phyloP scores from a whole-genome alignment of 2,329 filamentous ascomycete species.

The Penicillium sp. region DNA sequence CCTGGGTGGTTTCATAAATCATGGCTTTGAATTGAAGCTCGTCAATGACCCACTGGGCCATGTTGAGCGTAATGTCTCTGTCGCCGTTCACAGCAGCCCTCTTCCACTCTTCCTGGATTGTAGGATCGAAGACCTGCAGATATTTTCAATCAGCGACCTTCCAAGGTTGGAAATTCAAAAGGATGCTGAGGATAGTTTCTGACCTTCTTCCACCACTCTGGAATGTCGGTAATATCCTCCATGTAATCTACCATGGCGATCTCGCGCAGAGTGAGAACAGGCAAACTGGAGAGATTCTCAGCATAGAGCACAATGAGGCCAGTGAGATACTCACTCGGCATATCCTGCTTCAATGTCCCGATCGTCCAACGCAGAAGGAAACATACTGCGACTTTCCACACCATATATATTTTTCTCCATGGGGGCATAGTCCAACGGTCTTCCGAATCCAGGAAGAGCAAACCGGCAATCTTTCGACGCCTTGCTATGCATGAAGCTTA shows the following conservation, averaged over 20 bases:
- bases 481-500: constrained; percentile 5
- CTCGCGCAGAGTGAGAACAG: constrained; percentile 39
- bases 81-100: constrained; percentile 23
- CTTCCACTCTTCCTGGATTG: constrained; percentile 34
- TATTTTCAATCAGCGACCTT: not conserved
- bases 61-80: constrained; percentile 34
- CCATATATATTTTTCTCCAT: constrained; percentile 30
- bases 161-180: no score
- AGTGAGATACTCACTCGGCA: constrained; percentile 24
- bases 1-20: constrained; percentile 43
- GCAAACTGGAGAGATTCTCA: constrained; percentile 20
- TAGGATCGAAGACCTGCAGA: constrained; percentile 34
- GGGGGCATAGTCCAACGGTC: constrained; percentile 31
- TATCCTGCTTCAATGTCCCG: constrained; percentile 32
- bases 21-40: constrained; percentile 55
- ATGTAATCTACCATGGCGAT: constrained; percentile 41
- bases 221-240: constrained; percentile 44
- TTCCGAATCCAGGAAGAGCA: constrained; percentile 35
- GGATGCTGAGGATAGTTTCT: not conserved
- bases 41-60: constrained; percentile 43
- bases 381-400: constrained; percentile 30
- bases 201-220: constrained; percentile 42
- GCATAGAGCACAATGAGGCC: not conserved
- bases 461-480: constrained; percentile 19
- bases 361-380: constrained; percentile 36